These are phyloP conservation scores for Trametes sanguinea DNA, from an alignment of 768 basidiomycete species.

Conservation along the genomic window DNA sequence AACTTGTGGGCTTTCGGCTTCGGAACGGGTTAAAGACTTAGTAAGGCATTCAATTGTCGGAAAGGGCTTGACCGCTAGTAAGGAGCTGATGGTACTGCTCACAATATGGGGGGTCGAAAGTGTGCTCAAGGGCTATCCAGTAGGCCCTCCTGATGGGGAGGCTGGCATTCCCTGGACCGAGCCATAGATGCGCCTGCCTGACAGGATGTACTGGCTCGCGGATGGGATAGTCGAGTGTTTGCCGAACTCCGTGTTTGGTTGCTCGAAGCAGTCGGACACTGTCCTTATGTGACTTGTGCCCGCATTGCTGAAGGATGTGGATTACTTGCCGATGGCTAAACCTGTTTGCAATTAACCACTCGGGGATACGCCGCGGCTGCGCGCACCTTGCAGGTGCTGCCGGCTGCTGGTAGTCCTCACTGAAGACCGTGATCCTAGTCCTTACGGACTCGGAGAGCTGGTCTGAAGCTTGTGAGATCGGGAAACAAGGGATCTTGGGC, in stretches of 20 bases:
- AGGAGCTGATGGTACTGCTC: neutral
- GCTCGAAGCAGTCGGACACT: conserved; percentile 20
- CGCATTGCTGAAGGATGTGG: conserved; percentile 35
- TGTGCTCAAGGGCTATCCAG: conserved; percentile 10
- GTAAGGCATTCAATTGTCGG: neutral
- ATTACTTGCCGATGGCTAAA: conserved; percentile 41
- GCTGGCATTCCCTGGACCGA: conserved; percentile 23
- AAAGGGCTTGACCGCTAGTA: conserved; percentile 1
- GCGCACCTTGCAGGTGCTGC: conserved; percentile 23
- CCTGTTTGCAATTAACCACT: conserved; percentile 37
- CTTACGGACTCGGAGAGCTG: conserved; percentile 34
- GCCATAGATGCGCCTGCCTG: conserved; percentile 27
- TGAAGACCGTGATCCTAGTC: conserved; percentile 35
- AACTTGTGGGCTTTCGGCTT: neutral
- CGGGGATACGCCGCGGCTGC: conserved; percentile 36
- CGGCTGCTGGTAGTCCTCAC: conserved; percentile 37
- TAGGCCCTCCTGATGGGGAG: conserved; percentile 15
- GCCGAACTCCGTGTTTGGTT: neutral
- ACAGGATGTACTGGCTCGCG: conserved; percentile 27
- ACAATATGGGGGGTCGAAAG: conserved; percentile 13
- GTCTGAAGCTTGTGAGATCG: conserved; percentile 48
- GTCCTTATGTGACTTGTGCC: conserved; percentile 25
- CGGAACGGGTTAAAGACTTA: neutral
- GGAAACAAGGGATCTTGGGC: conserved; percentile 45
- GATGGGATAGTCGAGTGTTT: conserved; percentile 16